These are phyloP conservation scores for Pleurotus cornucopiae DNA, from an alignment of 768 basidiomycete species.

Conservation along the genomic window DNA sequence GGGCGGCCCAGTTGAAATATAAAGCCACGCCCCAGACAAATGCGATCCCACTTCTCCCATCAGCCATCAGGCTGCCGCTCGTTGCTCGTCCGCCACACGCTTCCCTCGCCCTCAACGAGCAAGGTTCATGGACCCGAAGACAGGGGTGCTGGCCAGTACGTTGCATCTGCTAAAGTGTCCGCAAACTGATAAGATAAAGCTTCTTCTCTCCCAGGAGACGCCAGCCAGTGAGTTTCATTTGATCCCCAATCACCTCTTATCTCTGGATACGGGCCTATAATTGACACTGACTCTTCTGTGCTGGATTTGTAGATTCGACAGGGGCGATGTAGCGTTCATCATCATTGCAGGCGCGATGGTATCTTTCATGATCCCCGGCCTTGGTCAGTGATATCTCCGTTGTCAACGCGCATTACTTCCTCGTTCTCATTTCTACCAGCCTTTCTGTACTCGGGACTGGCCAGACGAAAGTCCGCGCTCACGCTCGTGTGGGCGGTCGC, in stretches of 20 bases:
- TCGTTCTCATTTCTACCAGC: slow-evolving; percentile 30
- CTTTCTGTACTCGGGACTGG: slow-evolving; percentile 71
- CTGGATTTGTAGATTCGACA: slow-evolving; percentile 47
- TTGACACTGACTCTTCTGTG: background rate
- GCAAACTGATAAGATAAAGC: background rate
- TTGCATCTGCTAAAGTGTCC: background rate
- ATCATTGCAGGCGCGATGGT: slow-evolving; percentile 67
- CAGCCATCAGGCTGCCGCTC: too few relatives aligned
- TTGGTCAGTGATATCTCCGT: slow-evolving; percentile 35
- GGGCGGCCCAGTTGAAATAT: background rate
- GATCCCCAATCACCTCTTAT: background rate
- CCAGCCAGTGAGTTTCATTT: slow-evolving; percentile 2
- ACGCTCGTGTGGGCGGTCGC: slow-evolving; percentile 75
- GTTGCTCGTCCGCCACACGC: too few relatives aligned
- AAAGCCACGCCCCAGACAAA: background rate
- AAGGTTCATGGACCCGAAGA: background rate
- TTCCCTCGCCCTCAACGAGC: too few relatives aligned
- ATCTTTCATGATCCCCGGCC: slow-evolving; percentile 73
- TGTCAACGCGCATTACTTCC: background rate
- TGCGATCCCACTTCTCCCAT: background rate
- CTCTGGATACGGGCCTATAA: background rate
- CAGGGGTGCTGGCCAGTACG: slow-evolving; percentile 2
- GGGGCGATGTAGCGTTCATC: slow-evolving; percentile 71
- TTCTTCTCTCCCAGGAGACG: slow-evolving; percentile 5
- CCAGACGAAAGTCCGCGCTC: slow-evolving; percentile 64